phyloP scores from a whole-genome alignment of 2,329 filamentous ascomycete genomes.

The Hypomyces perniciosus region DNA sequence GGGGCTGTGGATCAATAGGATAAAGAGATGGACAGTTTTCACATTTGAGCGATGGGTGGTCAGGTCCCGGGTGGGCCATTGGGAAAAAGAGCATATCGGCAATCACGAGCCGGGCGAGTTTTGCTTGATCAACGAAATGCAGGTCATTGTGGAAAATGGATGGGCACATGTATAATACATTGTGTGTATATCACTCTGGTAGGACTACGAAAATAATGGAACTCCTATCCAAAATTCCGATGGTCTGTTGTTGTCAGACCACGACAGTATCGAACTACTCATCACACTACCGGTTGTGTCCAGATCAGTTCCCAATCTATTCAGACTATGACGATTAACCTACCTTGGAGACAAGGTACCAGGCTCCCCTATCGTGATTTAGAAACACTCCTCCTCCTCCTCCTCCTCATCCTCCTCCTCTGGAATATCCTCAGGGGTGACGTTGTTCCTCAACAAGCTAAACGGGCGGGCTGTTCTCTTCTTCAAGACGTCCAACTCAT shows the following conservation, averaged over 20 bases:
- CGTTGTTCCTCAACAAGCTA: neutral
- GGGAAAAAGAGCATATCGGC: conserved; percentile 30
- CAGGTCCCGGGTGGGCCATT: conserved; percentile 31
- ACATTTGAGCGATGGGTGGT: conserved; percentile 30
- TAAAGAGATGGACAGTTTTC: conserved; percentile 37
- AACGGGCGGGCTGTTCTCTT: neutral
- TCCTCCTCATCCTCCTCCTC: neutral
- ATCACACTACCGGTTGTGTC: too few relatives aligned
- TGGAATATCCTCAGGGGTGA: neutral
- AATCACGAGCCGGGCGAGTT: conserved; percentile 40
- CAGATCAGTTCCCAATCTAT: too few relatives aligned
- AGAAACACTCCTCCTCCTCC: neutral
- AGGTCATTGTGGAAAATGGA: conserved; percentile 50
- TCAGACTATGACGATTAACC: too few relatives aligned
- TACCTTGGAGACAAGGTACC: too few relatives aligned
- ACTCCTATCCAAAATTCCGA: too few relatives aligned
- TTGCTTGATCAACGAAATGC: conserved; percentile 57
- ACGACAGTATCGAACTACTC: too few relatives aligned
- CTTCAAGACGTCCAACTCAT: neutral
- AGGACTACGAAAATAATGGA: too few relatives aligned
- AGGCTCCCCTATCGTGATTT: too few relatives aligned
- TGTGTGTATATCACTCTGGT: too few relatives aligned
- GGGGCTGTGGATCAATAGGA: conserved; percentile 55
- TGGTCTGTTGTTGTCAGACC: too few relatives aligned
- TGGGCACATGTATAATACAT: conserved; percentile 48